Base-by-base conservation (phyloP, 1,284 basidiomycete species). In the Fomitopsis betulina region DNA sequence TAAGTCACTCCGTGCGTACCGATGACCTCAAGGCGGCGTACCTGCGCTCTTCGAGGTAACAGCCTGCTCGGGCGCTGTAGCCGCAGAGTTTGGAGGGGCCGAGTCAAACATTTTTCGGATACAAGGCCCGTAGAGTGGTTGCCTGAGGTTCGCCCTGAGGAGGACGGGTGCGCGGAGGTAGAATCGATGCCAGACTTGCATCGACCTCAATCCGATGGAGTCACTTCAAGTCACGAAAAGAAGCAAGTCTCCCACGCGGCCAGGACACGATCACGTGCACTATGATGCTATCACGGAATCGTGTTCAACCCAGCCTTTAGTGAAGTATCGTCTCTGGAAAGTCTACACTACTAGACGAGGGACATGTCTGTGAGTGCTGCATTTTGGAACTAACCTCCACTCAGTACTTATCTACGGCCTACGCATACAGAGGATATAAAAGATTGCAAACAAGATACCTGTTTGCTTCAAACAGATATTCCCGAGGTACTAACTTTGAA, bases 171-270 rank as follows among this genome's bases (percentile, higher is more conserved):
- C 27, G 27, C 55, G 58, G 30, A 32, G 10, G 40, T 55, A 56
- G 49, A 39, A 70, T 70, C 69, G 70, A 70, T 70, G 64, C 58
- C 68, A 60, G 60, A 63, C 60, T 42, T 62, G 65, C 70, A 72
- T 71, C 57, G 63, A 58, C 57, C n/a, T 55, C 53, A 23, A 53
- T 56, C 50, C 30, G 45, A 53, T 40, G 23, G 43, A 60, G 42
- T n/a, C 54, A n/a, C 45, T 39, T 27, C 49, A 63, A 65, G 62
- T 63, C 60, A 63, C 60, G 43, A 45, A 56, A 43, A 60, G 38
- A 49, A 54, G 38, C 55, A 21, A 43, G 19, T 40, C 54, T 58
- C 58, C 58, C 58, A 58, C 58, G 58, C 23, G 23, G 38, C 30
- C 43, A 43, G 19, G 19, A 47, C 45, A 27, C 52, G 52, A 21